phyloP scores from a whole-genome alignment of 768 basidiomycete genomes.

The Tulasnella sp. region DNA sequence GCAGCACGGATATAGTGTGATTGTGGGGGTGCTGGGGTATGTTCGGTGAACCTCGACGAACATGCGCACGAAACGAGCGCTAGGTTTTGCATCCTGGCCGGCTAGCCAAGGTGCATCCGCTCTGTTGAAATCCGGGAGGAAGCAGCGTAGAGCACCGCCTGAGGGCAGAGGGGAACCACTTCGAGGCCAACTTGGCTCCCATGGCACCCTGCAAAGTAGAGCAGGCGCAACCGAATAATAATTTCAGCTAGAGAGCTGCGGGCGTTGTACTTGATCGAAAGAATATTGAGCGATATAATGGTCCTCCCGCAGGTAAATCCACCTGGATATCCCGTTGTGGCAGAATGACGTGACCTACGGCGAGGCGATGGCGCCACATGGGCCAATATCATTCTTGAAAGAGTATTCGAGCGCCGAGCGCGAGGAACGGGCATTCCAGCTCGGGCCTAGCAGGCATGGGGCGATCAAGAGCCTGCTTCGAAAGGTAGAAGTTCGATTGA shows the following conservation, averaged over 20 bases:
- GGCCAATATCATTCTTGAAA: neutral
- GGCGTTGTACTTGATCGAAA: neutral
- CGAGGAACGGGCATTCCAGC: neutral
- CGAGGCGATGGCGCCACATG: neutral
- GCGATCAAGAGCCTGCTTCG: neutral
- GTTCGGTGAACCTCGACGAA: neutral
- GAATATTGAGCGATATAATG: neutral
- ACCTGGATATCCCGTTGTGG: neutral
- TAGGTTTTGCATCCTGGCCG: neutral
- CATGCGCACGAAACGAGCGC: conserved; percentile 2
- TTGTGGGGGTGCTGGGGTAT: neutral
- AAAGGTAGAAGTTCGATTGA: conserved; percentile 11
- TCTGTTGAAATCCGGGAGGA: neutral
- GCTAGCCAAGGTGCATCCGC: neutral
- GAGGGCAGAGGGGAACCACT: neutral
- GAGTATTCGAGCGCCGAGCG: conserved; percentile 15
- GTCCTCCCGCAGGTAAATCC: neutral
- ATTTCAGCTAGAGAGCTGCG: neutral
- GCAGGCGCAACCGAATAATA: neutral
- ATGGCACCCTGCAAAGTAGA: neutral
- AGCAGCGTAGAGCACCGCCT: neutral
- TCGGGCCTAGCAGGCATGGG: neutral
- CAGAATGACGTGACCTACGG: neutral
- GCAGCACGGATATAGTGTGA: neutral
- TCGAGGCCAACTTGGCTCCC: neutral